phyloP scores from a whole-genome alignment of 2,329 filamentous ascomycete species.

The Canariomyces notabilis region DNA sequence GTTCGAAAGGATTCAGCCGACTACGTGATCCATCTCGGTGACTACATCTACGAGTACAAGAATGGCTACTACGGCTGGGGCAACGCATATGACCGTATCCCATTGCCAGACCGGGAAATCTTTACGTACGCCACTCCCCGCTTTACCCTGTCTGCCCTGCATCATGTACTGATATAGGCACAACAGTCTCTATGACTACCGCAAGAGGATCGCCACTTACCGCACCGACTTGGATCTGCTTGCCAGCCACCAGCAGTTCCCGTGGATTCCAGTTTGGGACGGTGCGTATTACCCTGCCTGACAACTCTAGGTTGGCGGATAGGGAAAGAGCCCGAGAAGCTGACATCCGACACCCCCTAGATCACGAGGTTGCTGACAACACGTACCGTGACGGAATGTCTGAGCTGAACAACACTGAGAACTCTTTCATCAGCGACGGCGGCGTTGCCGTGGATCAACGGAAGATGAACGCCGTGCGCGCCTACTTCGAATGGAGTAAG shows the following conservation, averaged over 20 bases:
- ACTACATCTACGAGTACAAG: constrained; percentile 47
- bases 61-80: too few species aligned
- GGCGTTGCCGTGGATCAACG: constrained; percentile 61
- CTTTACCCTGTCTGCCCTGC: too few species aligned
- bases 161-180: background rate
- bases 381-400: constrained; percentile 58
- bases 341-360: too few species aligned
- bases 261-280: constrained; percentile 62
- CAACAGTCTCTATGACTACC: constrained; percentile 30
- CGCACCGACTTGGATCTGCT: constrained; percentile 55
- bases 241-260: constrained; percentile 48
- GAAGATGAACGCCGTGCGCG: constrained; percentile 68
- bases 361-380: constrained; percentile 52
- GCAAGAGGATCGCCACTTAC: too few species aligned
- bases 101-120: too few species aligned
- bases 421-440: constrained; percentile 55
- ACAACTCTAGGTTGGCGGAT: too few species aligned
- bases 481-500: constrained; percentile 65
- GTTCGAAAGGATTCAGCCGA: constrained; percentile 56
- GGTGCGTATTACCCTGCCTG: too few species aligned
- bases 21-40: constrained; percentile 55
- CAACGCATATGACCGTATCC: too few species aligned
- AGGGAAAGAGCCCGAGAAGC: too few species aligned
- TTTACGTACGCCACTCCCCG: too few species aligned
- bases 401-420: constrained; percentile 61